phyloP scores from a whole-genome alignment of 2,329 filamentous ascomycete genomes.

The Epichloe bromicola region DNA sequence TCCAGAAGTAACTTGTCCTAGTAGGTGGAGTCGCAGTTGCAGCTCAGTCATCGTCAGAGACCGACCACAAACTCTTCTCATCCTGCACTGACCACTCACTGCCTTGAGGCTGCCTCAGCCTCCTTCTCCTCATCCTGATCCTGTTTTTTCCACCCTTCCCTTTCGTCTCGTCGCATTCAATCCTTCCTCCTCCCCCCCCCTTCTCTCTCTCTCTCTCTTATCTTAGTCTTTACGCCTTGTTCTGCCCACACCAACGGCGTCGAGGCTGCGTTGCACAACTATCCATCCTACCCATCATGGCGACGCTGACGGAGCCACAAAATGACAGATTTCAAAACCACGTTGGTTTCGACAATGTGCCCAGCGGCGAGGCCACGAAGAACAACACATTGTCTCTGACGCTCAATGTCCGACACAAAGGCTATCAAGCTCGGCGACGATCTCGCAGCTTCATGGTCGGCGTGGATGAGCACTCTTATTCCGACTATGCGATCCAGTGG shows the following conservation, averaged over 20 bases:
- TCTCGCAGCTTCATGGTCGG: constrained; percentile 85
- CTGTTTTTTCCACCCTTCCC: not conserved
- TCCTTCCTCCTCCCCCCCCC: not conserved
- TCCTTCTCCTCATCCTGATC: not conserved
- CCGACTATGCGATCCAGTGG: constrained; percentile 86
- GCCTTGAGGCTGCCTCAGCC: not conserved
- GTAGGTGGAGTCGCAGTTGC: not conserved
- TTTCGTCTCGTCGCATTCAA: not conserved
- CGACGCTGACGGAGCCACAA: constrained; percentile 28
- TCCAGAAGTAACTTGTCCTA: not conserved
- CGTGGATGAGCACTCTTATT: constrained; percentile 83
- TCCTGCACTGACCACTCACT: not conserved
- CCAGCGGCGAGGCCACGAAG: constrained; percentile 43
- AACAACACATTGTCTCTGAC: constrained; percentile 58
- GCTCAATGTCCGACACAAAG: constrained; percentile 72
- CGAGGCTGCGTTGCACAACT: not conserved
- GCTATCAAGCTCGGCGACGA: constrained; percentile 67
- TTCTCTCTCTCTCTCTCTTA: not conserved
- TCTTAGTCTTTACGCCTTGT: not conserved
- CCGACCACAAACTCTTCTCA: not conserved
- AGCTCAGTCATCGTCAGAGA: not conserved
- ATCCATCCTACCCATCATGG: constrained; percentile 18
- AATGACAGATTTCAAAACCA: constrained; percentile 43
- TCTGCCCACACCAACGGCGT: not conserved
- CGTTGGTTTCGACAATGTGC: constrained; percentile 48